These are phyloP conservation scores for Lentinus polychrous DNA, from an alignment of 1,284 basidiomycete species.

Conservation along the genomic window DNA sequence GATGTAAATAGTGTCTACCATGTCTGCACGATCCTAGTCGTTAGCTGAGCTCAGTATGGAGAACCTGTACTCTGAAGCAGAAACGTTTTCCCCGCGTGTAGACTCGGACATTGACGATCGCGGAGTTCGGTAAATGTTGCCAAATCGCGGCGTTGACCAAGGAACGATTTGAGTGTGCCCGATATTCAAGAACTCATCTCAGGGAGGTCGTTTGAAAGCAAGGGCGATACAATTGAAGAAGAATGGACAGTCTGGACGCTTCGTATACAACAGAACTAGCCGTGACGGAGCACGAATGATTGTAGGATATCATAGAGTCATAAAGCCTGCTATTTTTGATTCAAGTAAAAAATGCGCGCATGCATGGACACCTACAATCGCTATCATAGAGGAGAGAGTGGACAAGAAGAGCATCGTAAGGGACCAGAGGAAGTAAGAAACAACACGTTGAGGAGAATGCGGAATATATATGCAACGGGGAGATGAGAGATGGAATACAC, in stretches of 20 bases:
- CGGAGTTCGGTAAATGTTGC: background rate
- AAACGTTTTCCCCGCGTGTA: too few relatives aligned
- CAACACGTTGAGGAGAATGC: slow-evolving; percentile 6
- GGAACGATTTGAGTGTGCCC: too few relatives aligned
- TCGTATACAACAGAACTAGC: slow-evolving; percentile 5
- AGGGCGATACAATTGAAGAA: background rate
- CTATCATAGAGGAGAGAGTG: slow-evolving; percentile 2
- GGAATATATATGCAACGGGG: slow-evolving; percentile 8
- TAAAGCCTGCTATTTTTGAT: slow-evolving; percentile 6
- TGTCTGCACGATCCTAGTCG: too few relatives aligned
- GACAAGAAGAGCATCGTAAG: slow-evolving; percentile 6
- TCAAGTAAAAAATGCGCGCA: background rate
- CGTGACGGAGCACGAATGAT: slow-evolving; percentile 1
- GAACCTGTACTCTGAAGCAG: background rate
- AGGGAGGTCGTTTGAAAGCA: background rate
- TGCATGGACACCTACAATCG: slow-evolving; percentile 4
- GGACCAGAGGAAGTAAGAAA: slow-evolving; percentile 12
- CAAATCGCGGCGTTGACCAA: background rate
- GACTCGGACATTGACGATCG: too few relatives aligned
- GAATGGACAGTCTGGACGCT: background rate
- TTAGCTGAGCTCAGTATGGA: too few relatives aligned
- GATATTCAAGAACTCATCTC: too few relatives aligned
- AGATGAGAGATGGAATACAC: slow-evolving; percentile 8
- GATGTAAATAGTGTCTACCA: slow-evolving; percentile 71
- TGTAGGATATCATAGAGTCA: slow-evolving; percentile 7